A percentile compares a stretch with the other conserved stretches of the same genome.
phyloP scores from a whole-genome alignment of 768 basidiomycete species.

The Suillus placidus region DNA sequence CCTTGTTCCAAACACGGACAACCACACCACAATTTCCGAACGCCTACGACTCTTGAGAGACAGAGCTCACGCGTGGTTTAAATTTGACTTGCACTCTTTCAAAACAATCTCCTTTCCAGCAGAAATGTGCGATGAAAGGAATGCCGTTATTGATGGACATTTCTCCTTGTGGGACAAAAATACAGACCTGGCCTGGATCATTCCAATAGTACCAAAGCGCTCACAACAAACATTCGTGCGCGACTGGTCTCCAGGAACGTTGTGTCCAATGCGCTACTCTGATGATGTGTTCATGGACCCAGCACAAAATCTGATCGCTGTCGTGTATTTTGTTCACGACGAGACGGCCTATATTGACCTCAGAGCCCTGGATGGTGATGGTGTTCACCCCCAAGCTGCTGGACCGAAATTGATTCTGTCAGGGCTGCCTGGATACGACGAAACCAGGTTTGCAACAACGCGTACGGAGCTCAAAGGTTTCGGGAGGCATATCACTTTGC shows the following conservation, averaged over 20 bases:
- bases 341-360: conserved; percentile 1
- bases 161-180: not conserved
- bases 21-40: not conserved
- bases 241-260: not conserved
- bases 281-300: not conserved
- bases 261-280: not conserved
- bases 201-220: not conserved
- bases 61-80: not conserved
- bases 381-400: not conserved
- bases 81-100: not conserved
- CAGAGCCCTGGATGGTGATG: not conserved
- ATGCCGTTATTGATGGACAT: not conserved
- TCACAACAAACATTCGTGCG: not conserved
- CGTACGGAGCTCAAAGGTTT: not conserved
- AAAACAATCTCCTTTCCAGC: not conserved
- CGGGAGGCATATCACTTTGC: not conserved
- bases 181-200: not conserved
- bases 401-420: not conserved
- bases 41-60: conserved; percentile 1
- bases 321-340: not conserved
- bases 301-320: not conserved
- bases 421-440: not conserved
- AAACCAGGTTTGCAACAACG: not conserved
- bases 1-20: not conserved
- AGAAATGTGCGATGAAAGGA: not conserved